These are phyloP conservation scores for Eimeria maxima DNA, from an alignment of 169 alveolate species.

Conservation along the genomic window DNA sequence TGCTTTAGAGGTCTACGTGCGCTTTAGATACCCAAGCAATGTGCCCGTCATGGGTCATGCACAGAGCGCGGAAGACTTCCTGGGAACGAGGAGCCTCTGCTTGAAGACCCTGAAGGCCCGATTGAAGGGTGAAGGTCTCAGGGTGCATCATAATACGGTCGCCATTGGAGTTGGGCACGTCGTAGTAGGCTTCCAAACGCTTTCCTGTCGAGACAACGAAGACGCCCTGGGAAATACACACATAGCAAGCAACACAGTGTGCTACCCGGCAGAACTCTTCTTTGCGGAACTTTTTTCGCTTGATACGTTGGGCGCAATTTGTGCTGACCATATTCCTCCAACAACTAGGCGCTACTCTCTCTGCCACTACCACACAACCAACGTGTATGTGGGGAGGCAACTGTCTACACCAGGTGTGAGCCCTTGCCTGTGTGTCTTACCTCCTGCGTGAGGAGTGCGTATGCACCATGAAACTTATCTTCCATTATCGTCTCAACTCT, in stretches of 20 bases:
- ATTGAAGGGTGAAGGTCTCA: constrained; percentile 59
- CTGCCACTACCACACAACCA: not conserved
- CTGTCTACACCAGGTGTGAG: not conserved
- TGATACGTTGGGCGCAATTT: not conserved
- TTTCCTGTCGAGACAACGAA: constrained; percentile 80
- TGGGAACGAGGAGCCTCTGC: constrained; percentile 62
- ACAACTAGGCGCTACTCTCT: not conserved
- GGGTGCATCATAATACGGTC: constrained; percentile 84
- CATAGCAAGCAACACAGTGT: not conserved
- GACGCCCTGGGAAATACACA: constrained; percentile 45
- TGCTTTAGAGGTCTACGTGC: not conserved
- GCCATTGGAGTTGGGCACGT: constrained; percentile 81
- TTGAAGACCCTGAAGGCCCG: constrained; percentile 46
- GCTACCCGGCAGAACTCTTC: not conserved
- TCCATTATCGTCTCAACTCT: constrained; percentile 74
- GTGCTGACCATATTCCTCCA: not conserved
- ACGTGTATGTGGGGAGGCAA: not conserved
- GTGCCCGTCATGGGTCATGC: constrained; percentile 85
- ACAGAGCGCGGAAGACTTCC: constrained; percentile 84
- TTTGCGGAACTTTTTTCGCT: not conserved
- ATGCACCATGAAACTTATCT: constrained; percentile 85
- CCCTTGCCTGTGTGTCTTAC: constrained; percentile 8
- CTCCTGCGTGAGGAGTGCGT: constrained; percentile 82
- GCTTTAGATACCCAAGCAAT: constrained; percentile 80
- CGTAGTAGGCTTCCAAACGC: constrained; percentile 84